Evolutionary conservation across 2,329 filamentous ascomycete genomes (phyloP).

Genomic region (Colletotrichum navitas): DNA sequence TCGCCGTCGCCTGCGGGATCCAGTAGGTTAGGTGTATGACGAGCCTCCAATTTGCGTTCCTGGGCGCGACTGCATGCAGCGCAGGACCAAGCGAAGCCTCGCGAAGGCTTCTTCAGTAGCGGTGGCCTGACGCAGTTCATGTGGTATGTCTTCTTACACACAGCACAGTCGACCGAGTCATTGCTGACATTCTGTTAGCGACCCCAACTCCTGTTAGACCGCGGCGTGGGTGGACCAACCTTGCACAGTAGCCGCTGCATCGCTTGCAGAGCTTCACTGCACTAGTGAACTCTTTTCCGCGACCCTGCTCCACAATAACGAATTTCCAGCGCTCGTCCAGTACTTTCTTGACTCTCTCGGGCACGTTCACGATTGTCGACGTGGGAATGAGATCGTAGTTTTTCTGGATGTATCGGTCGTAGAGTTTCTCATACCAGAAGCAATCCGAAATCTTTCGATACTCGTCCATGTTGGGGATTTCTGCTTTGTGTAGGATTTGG

Average conservation of each 20-base stretch:
- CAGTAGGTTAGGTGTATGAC: conserved; percentile 82
- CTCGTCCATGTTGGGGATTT: conserved; percentile 84
- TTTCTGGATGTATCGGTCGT: conserved; percentile 97
- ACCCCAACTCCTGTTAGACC: conserved; percentile 32
- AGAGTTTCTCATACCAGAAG: conserved; percentile 98
- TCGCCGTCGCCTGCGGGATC: conserved; percentile 77
- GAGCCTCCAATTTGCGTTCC: conserved; percentile 90
- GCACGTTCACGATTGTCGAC: conserved; percentile 93
- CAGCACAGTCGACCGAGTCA: conserved; percentile 96
- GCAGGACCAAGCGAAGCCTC: conserved; percentile 98
- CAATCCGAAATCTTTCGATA: conserved; percentile 87
- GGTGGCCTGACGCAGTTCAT: conserved; percentile 98
- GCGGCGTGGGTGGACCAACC: conserved; percentile 63
- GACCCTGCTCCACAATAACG: conserved; percentile 92
- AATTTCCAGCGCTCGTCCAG: conserved; percentile 97
- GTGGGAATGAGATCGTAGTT: conserved; percentile 98
- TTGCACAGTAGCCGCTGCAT: conserved; percentile 91
- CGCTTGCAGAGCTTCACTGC: conserved; percentile 96
- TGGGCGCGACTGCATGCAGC: conserved; percentile 96
- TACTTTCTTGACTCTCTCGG: conserved; percentile 93
- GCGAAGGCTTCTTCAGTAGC: conserved; percentile 92
- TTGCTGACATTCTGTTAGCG: conserved; percentile 64
- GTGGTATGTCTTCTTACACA: conserved; percentile 95
- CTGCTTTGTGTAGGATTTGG: conserved; percentile 86
- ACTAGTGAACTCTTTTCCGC: conserved; percentile 94